phyloP scores from a whole-genome alignment of 306 rosid genomes.

The Arachis hypogaea region DNA sequence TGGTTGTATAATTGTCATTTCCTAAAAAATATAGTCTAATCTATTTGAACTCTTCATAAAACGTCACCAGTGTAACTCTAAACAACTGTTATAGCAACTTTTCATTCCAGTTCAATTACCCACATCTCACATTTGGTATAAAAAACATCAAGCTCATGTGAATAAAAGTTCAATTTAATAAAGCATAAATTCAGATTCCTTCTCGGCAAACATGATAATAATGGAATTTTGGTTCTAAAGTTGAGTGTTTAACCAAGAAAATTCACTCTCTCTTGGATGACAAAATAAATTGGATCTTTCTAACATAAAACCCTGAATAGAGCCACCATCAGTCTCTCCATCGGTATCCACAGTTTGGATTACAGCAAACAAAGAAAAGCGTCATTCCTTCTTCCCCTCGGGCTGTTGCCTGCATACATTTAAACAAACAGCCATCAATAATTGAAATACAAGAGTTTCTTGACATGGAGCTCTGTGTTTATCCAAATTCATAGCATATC shows the following conservation, averaged over 20 bases:
- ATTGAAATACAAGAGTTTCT: constrained; percentile 18
- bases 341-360: constrained; percentile 48
- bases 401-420: constrained; percentile 48
- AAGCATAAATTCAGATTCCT: too few species aligned
- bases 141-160: too few species aligned
- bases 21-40: too few species aligned
- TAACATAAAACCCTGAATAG: constrained; percentile 32
- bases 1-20: too few species aligned
- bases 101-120: too few species aligned
- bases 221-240: background rate
- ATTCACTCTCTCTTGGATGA: constrained; percentile 11
- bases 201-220: background rate
- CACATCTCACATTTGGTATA: too few species aligned
- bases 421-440: background rate
- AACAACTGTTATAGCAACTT: too few species aligned
- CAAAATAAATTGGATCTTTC: constrained; percentile 23
- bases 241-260: constrained; percentile 1
- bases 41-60: too few species aligned
- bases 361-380: constrained; percentile 50
- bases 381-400: constrained; percentile 56
- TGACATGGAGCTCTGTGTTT: background rate
- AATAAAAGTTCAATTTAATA: too few species aligned
- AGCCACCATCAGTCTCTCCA: constrained; percentile 44
- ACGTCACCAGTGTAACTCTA: too few species aligned
- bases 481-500: constrained; percentile 7